phyloP scores from a whole-genome alignment of 306 rosid species.

The apple (Malus domestica) region ASM211411v1 NC_041790.1:35720501-35721000 shows the following conservation, averaged over 20 bases:
- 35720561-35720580: background rate
- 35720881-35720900: background rate
- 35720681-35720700: background rate
- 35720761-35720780: background rate
- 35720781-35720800: background rate
- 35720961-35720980: slow-evolving; percentile 64
- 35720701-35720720: background rate
- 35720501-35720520: background rate
- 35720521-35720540: background rate
- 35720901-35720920: background rate
- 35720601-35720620: background rate
- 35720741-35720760: background rate
- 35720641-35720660: background rate
- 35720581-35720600: background rate
- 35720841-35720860: background rate
- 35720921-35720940: slow-evolving; percentile 28
- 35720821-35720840: background rate
- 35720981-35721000: slow-evolving; percentile 53
- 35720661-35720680: background rate
- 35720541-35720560: background rate
- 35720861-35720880: background rate
- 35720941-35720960: slow-evolving; percentile 15
- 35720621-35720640: background rate
- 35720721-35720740: background rate
- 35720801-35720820: background rate